Conservation (phyloP, 2,329 filamentous ascomycete genomes). For the Eutypella sp. region DNA sequence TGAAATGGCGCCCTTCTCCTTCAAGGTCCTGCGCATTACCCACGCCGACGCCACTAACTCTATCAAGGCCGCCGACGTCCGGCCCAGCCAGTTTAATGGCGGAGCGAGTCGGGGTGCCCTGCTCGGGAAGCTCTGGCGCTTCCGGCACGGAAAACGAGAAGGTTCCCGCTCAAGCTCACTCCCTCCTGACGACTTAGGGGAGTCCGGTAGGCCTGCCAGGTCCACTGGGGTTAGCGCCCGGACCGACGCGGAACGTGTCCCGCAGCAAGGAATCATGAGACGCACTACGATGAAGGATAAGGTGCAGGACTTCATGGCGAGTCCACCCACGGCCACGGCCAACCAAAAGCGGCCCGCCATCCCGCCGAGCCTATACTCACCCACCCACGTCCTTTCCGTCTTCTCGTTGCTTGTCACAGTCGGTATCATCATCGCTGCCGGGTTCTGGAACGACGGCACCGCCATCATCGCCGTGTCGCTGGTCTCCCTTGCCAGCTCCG, state of each 20-base stretch:
- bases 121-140: slow-evolving; percentile 7
- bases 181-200: slow-evolving; percentile 7
- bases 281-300: slow-evolving; percentile 34
- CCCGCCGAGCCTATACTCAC: slow-evolving; percentile 43
- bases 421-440: slow-evolving; percentile 40
- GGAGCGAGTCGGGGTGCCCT: slow-evolving; percentile 1
- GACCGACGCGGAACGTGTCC: slow-evolving; percentile 19
- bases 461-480: slow-evolving; percentile 46
- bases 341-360: slow-evolving; percentile 38
- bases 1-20: slow-evolving; percentile 40
- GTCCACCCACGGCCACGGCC: slow-evolving; percentile 36
- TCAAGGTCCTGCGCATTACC: slow-evolving; percentile 44
- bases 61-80: slow-evolving; percentile 17
- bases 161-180: not conserved
- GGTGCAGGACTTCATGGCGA: slow-evolving; percentile 38
- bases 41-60: slow-evolving; percentile 34
- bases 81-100: too few relatives aligned
- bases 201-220: slow-evolving; percentile 4
- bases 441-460: slow-evolving; percentile 42
- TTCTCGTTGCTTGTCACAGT: slow-evolving; percentile 46
- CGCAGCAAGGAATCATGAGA: slow-evolving; percentile 19
- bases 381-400: slow-evolving; percentile 48
- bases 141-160: slow-evolving; percentile 8
- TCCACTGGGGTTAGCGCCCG: slow-evolving; percentile 12
- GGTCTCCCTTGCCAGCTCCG: slow-evolving; percentile 47